These are phyloP conservation scores for Myriosclerotinia curreyana DNA, from an alignment of 2,329 filamentous ascomycete genomes.

Conservation along the genomic window DNA sequence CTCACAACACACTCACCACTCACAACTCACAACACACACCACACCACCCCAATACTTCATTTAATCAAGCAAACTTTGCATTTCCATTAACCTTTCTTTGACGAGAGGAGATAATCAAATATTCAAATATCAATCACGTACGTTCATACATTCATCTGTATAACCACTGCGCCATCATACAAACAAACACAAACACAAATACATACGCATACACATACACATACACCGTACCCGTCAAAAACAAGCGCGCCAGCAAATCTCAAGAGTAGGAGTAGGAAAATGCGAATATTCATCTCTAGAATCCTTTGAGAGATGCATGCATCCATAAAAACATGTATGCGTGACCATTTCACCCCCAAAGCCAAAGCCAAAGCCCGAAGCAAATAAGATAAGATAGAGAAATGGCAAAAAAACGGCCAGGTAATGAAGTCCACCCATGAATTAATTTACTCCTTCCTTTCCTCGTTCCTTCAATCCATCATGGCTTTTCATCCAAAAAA, in stretches of 20 bases:
- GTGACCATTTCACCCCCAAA: slow-evolving; percentile 10
- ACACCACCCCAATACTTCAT: not conserved
- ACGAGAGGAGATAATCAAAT: not conserved
- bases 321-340: slow-evolving; percentile 16
- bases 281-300: slow-evolving; percentile 6
- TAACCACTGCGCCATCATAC: not conserved
- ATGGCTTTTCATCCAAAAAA: slow-evolving; percentile 13
- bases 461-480: not conserved
- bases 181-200: no score
- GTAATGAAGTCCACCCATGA: slow-evolving; percentile 15
- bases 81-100: not conserved
- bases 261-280: not conserved
- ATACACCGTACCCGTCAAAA: not conserved
- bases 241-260: not conserved
- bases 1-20: no score
- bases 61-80: not conserved
- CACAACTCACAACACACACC: no score
- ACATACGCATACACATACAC: not conserved
- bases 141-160: not conserved
- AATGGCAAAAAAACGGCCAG: slow-evolving; percentile 18
- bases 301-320: slow-evolving; percentile 15
- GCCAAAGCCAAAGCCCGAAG: slow-evolving; percentile 13
- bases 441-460: slow-evolving; percentile 16
- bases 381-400: slow-evolving; percentile 13
- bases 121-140: not conserved